Evolutionary conservation across 75 land plant genomes (phyloP).

Genomic region (Sequoiadendron giganteum): DNA sequence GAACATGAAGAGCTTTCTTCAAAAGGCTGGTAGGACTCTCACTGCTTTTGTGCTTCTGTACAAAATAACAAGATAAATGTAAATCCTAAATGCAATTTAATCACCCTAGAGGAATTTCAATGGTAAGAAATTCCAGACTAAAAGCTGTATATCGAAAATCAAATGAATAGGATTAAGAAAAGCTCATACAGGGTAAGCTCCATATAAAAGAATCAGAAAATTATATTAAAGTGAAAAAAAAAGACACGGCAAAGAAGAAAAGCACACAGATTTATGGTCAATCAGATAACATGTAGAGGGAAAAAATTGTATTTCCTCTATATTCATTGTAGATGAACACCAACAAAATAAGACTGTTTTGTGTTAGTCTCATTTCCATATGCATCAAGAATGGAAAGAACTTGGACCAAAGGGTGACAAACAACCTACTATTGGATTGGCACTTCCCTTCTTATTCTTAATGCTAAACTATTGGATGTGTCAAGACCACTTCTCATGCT

Average conservation of each 20-base stretch:
- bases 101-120: not conserved
- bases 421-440: too few species aligned
- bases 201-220: not conserved
- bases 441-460: not conserved
- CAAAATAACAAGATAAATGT: slow-evolving; percentile 1
- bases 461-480: not conserved
- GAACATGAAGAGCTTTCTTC: slow-evolving; percentile 10
- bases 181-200: not conserved
- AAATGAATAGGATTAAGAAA: not conserved
- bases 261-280: not conserved
- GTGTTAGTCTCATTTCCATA: not conserved
- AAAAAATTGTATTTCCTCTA: not conserved
- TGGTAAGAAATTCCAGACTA: not conserved
- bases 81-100: slow-evolving; percentile 2
- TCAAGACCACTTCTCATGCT: too few species aligned
- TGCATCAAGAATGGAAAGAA: too few species aligned
- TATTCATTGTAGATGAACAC: not conserved
- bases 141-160: not conserved
- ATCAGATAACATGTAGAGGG: not conserved
- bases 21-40: slow-evolving; percentile 21
- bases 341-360: not conserved
- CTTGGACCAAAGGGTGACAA: too few species aligned
- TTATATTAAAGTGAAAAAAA: not conserved
- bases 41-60: slow-evolving; percentile 27
- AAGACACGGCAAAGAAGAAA: not conserved